Base-by-base conservation (phyloP, 1,139 yeast genomes). In the Kazachstania sp. region DNA sequence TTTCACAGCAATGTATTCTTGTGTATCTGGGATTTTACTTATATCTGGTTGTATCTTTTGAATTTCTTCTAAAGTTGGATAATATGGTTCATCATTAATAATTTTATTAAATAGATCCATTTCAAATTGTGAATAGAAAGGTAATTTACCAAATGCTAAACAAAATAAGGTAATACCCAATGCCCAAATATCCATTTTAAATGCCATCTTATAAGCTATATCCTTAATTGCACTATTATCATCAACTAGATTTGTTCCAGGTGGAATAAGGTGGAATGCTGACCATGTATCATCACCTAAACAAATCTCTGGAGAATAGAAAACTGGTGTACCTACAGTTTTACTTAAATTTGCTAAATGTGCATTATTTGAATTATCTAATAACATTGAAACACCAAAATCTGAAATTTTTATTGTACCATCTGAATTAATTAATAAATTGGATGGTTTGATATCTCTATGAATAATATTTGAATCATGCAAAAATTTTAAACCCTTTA, bases 371-470 rank as follows among this genome's bases (percentile, higher is more conserved):
- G 94, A 90, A 66, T 86, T 85, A 26, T 37, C 26, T 11, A 47
- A 13, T 4, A 32, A 2, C 18, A 15, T 32, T 1, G 97, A 87
- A 8, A 94, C 95, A 18, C 99, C 98, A 67, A 92, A 94, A 69
- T 92, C 99, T 30, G 95, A 83, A 31, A 92, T 92, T 66, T 92
- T 92, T 29, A 90, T 97, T 6, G 74, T 72, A 48, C 83, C 81
- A 54, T 85, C 81, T n/a, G 77, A 71, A 37, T 86, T 75, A 3
- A 88, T 80, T 47, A 92, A 72, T 49, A 92, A 68, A 62, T 92
- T 92, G 2, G 98, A 97, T 0, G 99, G 99, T 63, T 92, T 92
- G 51, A 92, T 90, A 66, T 92, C 99, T 50, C 99, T 77, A 66
- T 92, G 99, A 16, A 92, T 86, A 45, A 94, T 87, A 6, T 96